phyloP scores from a whole-genome alignment of 768 basidiomycete species.

The Tricholoma sp. region DNA sequence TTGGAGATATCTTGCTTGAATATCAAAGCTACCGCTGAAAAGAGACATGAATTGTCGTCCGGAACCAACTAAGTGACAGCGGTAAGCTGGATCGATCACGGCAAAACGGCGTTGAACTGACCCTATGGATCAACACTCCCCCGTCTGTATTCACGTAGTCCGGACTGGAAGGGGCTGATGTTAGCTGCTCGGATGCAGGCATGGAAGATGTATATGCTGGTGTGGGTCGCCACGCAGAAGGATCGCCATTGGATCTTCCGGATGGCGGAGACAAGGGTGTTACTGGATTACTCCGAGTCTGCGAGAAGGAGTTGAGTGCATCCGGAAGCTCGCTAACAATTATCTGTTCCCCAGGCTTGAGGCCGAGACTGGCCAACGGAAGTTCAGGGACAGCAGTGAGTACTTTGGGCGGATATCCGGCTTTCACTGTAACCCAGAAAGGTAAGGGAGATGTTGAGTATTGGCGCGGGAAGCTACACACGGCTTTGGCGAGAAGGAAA shows the following conservation, averaged over 20 bases:
- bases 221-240: background rate
- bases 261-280: slow-evolving; percentile 9
- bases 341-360: slow-evolving; percentile 79
- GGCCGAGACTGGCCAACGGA: slow-evolving; percentile 69
- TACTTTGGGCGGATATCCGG: slow-evolving; percentile 79
- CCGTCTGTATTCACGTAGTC: slow-evolving; percentile 59
- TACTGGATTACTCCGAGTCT: background rate
- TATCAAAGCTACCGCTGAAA: slow-evolving; percentile 78
- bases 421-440: slow-evolving; percentile 49
- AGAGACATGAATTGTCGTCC: slow-evolving; percentile 97
- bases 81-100: background rate
- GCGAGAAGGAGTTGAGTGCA: slow-evolving; percentile 14
- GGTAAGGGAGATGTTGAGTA: background rate
- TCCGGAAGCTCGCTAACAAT: slow-evolving; percentile 54
- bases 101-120: slow-evolving; percentile 22
- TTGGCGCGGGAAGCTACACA: slow-evolving; percentile 35
- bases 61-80: slow-evolving; percentile 51
- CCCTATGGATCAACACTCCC: slow-evolving; percentile 70
- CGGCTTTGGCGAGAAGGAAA: slow-evolving; percentile 72
- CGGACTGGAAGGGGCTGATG: slow-evolving; percentile 31
- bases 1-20: slow-evolving; percentile 81
- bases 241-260: slow-evolving; percentile 5
- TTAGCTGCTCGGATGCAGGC: background rate
- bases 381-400: slow-evolving; percentile 71
- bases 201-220: slow-evolving; percentile 6